Evolutionary conservation across 116 monocot genomes (phyloP).

Genomic region (Zostera marina): DNA sequence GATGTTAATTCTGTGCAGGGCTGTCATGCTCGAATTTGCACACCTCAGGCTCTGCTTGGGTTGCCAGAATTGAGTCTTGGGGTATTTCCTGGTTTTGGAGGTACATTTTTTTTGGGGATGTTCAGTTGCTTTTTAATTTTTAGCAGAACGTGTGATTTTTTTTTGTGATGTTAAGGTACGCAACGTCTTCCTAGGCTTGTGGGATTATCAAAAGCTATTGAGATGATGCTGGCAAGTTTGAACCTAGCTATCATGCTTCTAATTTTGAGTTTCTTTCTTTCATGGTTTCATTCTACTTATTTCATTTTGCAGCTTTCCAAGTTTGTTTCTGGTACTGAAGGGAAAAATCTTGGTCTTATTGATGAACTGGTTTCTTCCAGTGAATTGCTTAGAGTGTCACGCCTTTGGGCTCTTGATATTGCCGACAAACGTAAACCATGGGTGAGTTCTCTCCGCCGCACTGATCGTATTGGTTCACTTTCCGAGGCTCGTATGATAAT

Average conservation of each 20-base stretch:
- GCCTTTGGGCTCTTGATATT: conserved; percentile 80
- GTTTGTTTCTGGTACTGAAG: conserved; percentile 61
- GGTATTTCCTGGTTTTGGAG: conserved; percentile 94
- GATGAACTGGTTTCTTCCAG: conserved; percentile 49
- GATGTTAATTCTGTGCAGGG: conserved; percentile 26
- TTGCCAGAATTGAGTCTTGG: conserved; percentile 92
- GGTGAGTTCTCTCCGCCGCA: conserved; percentile 69
- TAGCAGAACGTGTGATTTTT: background rate
- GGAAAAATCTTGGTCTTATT: conserved; percentile 62
- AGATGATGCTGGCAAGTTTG: conserved; percentile 85
- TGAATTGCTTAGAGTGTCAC: conserved; percentile 64
- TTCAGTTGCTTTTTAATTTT: conserved; percentile 2
- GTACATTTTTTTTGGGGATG: conserved; percentile 15
- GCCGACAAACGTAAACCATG: conserved; percentile 62
- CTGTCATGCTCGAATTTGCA: conserved; percentile 89
- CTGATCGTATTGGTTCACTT: conserved; percentile 67
- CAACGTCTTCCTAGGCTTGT: conserved; percentile 94
- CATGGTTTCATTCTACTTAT: background rate
- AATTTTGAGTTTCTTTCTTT: background rate
- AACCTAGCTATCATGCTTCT: background rate
- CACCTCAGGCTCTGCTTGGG: conserved; percentile 87
- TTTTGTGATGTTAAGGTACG: conserved; percentile 36
- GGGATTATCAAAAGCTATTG: conserved; percentile 69
- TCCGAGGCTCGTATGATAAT: conserved; percentile 67
- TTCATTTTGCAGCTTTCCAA: conserved; percentile 57